Evolutionary conservation across 1,284 basidiomycete species (phyloP).

Genomic region (Psilocybe mexicana): DNA sequence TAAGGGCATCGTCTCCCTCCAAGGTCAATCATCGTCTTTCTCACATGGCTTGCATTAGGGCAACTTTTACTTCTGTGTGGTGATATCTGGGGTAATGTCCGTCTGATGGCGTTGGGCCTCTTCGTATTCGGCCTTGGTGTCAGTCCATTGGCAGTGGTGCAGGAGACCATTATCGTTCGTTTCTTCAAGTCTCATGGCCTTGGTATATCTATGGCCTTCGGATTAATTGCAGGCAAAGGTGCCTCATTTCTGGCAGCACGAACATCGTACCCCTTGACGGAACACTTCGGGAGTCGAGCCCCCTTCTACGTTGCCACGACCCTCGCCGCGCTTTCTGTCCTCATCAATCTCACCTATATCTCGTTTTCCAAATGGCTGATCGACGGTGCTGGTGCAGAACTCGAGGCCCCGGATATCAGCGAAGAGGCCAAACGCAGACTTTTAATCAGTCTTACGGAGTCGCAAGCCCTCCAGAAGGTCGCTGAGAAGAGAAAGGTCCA

Average conservation of each 20-base stretch:
- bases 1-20: slow-evolving; percentile 25
- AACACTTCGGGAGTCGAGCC: slow-evolving; percentile 64
- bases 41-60: slow-evolving; percentile 38
- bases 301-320: slow-evolving; percentile 74
- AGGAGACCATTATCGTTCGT: slow-evolving; percentile 79
- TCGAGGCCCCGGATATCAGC: slow-evolving; percentile 61
- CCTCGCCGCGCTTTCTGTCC: slow-evolving; percentile 64
- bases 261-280: slow-evolving; percentile 73
- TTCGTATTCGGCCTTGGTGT: slow-evolving; percentile 81
- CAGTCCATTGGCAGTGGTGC: slow-evolving; percentile 74
- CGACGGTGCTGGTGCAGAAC: slow-evolving; percentile 55
- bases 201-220: slow-evolving; percentile 76
- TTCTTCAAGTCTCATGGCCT: slow-evolving; percentile 80
- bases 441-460: slow-evolving; percentile 50
- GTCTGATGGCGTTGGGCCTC: slow-evolving; percentile 68
- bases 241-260: slow-evolving; percentile 75
- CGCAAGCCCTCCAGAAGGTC: slow-evolving; percentile 63
- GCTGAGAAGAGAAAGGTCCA: slow-evolving; percentile 64
- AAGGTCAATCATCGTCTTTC: slow-evolving; percentile 2
- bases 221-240: slow-evolving; percentile 76
- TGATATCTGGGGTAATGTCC: slow-evolving; percentile 57
- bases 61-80: slow-evolving; percentile 64
- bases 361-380: slow-evolving; percentile 63
- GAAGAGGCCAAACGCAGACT: slow-evolving; percentile 49
- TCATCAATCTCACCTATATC: slow-evolving; percentile 69